Conservation (phyloP, 2,329 filamentous ascomycete species). For the Neonectria ditissima region DNA sequence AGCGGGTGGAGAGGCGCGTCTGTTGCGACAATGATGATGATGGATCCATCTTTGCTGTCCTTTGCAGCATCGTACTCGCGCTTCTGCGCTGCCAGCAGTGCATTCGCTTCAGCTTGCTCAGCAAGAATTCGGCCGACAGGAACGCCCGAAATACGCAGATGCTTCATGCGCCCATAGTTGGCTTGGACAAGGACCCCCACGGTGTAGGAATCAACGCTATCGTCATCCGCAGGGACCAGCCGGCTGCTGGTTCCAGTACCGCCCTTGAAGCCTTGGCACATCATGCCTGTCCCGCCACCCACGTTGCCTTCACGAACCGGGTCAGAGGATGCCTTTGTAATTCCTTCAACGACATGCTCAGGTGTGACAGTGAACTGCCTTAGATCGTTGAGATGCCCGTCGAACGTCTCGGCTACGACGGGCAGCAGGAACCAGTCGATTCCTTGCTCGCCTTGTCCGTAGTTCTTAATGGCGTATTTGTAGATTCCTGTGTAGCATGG, state of each 20-base stretch:
- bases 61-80: constrained; percentile 47
- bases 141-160: constrained; percentile 68
- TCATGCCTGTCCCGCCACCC: constrained; percentile 74
- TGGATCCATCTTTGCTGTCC: constrained; percentile 70
- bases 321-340: constrained; percentile 61
- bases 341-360: constrained; percentile 63
- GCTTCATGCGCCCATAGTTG: constrained; percentile 69
- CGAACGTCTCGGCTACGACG: constrained; percentile 71
- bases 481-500: constrained; percentile 65
- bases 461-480: constrained; percentile 62
- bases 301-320: constrained; percentile 69
- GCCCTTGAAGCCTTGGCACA: constrained; percentile 73
- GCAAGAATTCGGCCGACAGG: constrained; percentile 69
- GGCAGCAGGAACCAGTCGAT: constrained; percentile 67
- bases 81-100: constrained; percentile 31
- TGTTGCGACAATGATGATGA: constrained; percentile 70
- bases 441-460: constrained; percentile 51
- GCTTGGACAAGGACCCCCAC: constrained; percentile 71
- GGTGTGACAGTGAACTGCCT: constrained; percentile 64
- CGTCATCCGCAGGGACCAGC: constrained; percentile 45
- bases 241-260: constrained; percentile 71
- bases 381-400: constrained; percentile 69
- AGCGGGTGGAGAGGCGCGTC: constrained; percentile 69
- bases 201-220: constrained; percentile 57
- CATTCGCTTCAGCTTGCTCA: constrained; percentile 49